phyloP scores from a whole-genome alignment of 2,329 filamentous ascomycete genomes.

The Talaromyces sp. region DNA sequence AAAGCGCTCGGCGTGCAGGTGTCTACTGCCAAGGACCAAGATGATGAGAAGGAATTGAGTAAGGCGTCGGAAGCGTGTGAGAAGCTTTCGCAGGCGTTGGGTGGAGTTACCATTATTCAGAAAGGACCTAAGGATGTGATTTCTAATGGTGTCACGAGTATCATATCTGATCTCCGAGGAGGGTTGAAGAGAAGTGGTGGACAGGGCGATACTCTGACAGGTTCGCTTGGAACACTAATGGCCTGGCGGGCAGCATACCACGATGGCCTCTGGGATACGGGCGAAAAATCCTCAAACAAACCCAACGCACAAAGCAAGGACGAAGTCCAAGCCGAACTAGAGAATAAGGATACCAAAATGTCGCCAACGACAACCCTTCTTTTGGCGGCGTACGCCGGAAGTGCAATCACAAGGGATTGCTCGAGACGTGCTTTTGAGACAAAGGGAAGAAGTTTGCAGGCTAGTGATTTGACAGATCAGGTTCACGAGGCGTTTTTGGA shows the following conservation, averaged over 20 bases:
- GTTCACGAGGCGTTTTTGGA: conserved; percentile 76
- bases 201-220: conserved; percentile 92
- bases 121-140: conserved; percentile 82
- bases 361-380: conserved; percentile 57
- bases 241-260: conserved; percentile 85
- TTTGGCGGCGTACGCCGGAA: conserved; percentile 79
- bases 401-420: conserved; percentile 82
- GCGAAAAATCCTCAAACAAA: conserved; percentile 27
- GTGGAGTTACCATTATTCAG: conserved; percentile 84
- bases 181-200: conserved; percentile 87
- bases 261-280: conserved; percentile 67
- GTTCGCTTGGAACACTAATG: conserved; percentile 79
- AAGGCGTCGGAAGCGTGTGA: conserved; percentile 56
- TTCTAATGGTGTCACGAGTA: conserved; percentile 69
- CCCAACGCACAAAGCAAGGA: conserved; percentile 32
- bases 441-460: conserved; percentile 82
- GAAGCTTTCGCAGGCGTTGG: conserved; percentile 69
- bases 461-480: conserved; percentile 86
- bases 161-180: conserved; percentile 70
- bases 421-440: conserved; percentile 81
- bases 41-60: conserved; percentile 37
- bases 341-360: conserved; percentile 52
- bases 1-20: conserved; percentile 66
- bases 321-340: conserved; percentile 37
- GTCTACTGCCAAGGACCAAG: conserved; percentile 35